These are phyloP conservation scores for Monosporozyma unispora DNA, from an alignment of 805 yeast species.

Conservation along the genomic window DNA sequence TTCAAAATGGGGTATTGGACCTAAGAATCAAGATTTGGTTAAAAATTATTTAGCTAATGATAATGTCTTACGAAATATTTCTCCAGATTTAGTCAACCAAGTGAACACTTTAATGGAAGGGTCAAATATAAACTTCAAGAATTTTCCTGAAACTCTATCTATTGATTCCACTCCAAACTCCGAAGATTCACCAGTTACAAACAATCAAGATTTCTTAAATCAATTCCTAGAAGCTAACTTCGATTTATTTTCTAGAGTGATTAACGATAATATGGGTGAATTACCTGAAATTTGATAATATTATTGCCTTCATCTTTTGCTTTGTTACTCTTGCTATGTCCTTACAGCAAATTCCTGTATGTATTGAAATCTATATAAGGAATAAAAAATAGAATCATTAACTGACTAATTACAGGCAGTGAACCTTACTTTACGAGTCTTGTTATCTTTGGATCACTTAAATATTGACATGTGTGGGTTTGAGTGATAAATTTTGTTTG, in stretches of 20 bases:
- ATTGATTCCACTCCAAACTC: neutral
- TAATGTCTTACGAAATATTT: slow-evolving; percentile 3
- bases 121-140: neutral
- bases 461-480: too few relatives aligned
- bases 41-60: slow-evolving; percentile 10
- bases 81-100: slow-evolving; percentile 4
- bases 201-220: slow-evolving; percentile 6
- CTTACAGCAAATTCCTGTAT: too few relatives aligned
- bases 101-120: slow-evolving; percentile 5
- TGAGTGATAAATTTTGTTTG: too few relatives aligned
- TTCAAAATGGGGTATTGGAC: slow-evolving; percentile 19
- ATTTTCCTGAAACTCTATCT: neutral
- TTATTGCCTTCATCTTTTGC: too few relatives aligned
- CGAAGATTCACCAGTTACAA: neutral
- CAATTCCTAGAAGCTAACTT: slow-evolving; percentile 12
- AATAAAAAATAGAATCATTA: too few relatives aligned
- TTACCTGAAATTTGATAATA: slow-evolving; percentile 6
- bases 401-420: too few relatives aligned
- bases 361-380: too few relatives aligned
- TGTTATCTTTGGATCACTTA: too few relatives aligned
- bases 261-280: slow-evolving; percentile 13
- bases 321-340: too few relatives aligned
- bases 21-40: slow-evolving; percentile 7
- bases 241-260: slow-evolving; percentile 12
- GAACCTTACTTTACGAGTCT: too few relatives aligned